These are phyloP conservation scores for Cladosporium sp. DNA, from an alignment of 2,329 filamentous ascomycete species.

Conservation along the genomic window DNA sequence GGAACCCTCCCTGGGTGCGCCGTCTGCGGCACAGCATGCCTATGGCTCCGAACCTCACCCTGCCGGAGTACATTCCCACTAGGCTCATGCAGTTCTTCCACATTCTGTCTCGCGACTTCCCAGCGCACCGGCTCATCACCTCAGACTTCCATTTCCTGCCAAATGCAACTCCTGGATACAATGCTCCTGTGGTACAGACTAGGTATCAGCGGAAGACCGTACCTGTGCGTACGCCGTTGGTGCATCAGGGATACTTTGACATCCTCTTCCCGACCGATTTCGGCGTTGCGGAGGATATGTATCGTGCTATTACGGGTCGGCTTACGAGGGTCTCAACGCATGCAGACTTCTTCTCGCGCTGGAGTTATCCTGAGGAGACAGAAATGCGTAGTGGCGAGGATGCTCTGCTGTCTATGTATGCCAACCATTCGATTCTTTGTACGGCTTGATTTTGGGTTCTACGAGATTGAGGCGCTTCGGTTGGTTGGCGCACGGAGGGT, in stretches of 20 bases:
- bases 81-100: constrained; percentile 96
- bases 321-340: constrained; percentile 82
- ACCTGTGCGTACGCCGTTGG: constrained; percentile 84
- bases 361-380: constrained; percentile 90
- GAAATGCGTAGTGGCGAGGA: constrained; percentile 90
- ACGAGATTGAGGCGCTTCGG: too few relatives aligned
- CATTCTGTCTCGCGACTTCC: constrained; percentile 83
- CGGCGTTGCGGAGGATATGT: constrained; percentile 83
- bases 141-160: constrained; percentile 89
- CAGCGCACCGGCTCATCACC: constrained; percentile 81
- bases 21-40: constrained; percentile 65
- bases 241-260: constrained; percentile 98
- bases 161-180: constrained; percentile 78
- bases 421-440: constrained; percentile 40
- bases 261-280: constrained; percentile 99
- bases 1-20: constrained; percentile 54
- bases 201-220: constrained; percentile 84
- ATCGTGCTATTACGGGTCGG: constrained; percentile 89
- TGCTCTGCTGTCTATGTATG: constrained; percentile 92
- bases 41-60: constrained; percentile 72
- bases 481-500: too few relatives aligned
- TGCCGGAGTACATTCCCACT: constrained; percentile 91
- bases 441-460: too few relatives aligned
- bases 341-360: constrained; percentile 84
- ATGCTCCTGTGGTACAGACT: constrained; percentile 95